Evolutionary conservation across 805 yeast genomes (phyloP).

Genomic region (Yueomyces sp.): DNA sequence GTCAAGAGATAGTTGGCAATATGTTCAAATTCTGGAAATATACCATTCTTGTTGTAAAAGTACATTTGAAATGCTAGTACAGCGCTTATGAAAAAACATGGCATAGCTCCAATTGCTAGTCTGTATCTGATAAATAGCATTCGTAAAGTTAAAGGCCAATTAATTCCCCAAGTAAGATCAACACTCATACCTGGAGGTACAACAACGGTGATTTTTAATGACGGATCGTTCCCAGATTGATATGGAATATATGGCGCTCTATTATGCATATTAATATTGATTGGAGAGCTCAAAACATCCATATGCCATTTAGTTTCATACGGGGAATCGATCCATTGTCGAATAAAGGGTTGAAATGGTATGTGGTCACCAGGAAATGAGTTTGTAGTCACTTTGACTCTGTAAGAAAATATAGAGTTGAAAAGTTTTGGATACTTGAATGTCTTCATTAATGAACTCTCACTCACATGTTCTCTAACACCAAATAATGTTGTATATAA

Average conservation of each 20-base stretch:
- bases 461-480: not conserved
- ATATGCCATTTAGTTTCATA: slow-evolving; percentile 74
- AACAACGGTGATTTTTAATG: slow-evolving; percentile 12
- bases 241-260: slow-evolving; percentile 56
- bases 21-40: slow-evolving; percentile 32
- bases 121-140: slow-evolving; percentile 66
- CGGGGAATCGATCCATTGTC: slow-evolving; percentile 54
- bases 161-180: slow-evolving; percentile 8
- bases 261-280: slow-evolving; percentile 39
- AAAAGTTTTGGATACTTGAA: slow-evolving; percentile 16
- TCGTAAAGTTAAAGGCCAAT: slow-evolving; percentile 37
- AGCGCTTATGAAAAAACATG: slow-evolving; percentile 43
- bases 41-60: slow-evolving; percentile 26
- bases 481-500: slow-evolving; percentile 7
- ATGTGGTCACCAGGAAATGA: slow-evolving; percentile 1
- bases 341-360: slow-evolving; percentile 45
- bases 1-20: slow-evolving; percentile 30
- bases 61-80: slow-evolving; percentile 43
- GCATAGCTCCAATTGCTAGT: slow-evolving; percentile 56
- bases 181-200: slow-evolving; percentile 12
- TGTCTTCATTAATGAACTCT: slow-evolving; percentile 3
- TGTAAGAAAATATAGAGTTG: slow-evolving; percentile 18
- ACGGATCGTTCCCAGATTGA: slow-evolving; percentile 4
- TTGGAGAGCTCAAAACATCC: slow-evolving; percentile 30
- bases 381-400: slow-evolving; percentile 4